phyloP scores from a whole-genome alignment of 1,139 yeast genomes.

The Blastobotrys ciferrii region DNA sequence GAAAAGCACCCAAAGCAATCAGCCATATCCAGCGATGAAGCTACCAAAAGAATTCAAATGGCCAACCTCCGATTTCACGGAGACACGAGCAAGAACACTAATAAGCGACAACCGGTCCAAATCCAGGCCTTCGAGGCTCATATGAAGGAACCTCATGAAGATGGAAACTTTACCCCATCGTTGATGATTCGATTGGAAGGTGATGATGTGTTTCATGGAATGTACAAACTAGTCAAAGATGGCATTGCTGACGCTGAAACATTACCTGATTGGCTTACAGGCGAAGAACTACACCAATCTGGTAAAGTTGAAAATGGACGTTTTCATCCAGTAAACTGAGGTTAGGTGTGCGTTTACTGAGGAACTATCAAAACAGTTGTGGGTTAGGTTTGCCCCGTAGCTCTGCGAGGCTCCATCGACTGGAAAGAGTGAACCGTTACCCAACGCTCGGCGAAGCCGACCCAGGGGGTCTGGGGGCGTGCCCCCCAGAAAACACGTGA shows the following conservation, averaged over 20 bases:
- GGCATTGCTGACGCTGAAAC: conserved; percentile 52
- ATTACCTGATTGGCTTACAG: conserved; percentile 77
- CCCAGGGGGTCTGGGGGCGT: no score
- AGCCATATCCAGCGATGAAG: conserved; percentile 7
- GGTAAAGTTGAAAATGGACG: conserved; percentile 51
- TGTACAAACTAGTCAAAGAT: conserved; percentile 65
- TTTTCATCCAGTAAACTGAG: conserved; percentile 33
- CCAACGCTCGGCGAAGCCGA: no score
- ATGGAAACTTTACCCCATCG: conserved; percentile 27
- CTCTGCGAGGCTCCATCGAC: no score
- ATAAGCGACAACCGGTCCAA: conserved; percentile 29
- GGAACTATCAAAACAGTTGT: no score
- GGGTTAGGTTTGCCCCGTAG: no score
- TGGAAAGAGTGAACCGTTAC: no score
- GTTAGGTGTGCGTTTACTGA: conserved; percentile 10
- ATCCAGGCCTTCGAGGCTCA: conserved; percentile 55
- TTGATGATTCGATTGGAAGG: conserved; percentile 60
- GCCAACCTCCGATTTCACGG: conserved; percentile 30
- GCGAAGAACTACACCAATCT: conserved; percentile 58
- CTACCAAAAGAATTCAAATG: conserved; percentile 24
- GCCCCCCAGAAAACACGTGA: neutral
- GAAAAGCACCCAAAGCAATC: conserved; percentile 7
- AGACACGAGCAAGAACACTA: conserved; percentile 24
- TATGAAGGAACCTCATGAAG: conserved; percentile 35
- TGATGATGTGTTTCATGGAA: conserved; percentile 75